These are phyloP conservation scores for Coprinellus aureogranulatus DNA, from an alignment of 768 basidiomycete species.

Conservation along the genomic window DNA sequence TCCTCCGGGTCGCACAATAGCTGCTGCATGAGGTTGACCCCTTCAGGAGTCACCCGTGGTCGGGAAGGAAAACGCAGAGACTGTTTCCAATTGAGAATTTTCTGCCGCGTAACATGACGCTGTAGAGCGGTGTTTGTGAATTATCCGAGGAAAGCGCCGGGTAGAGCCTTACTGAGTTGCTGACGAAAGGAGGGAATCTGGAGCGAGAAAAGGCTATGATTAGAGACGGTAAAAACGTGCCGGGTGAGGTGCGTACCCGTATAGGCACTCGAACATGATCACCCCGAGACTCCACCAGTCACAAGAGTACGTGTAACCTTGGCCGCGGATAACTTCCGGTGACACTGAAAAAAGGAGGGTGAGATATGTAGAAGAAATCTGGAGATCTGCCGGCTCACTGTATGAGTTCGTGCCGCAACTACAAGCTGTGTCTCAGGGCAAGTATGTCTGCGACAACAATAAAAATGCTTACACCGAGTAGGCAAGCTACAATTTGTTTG, in stretches of 20 bases:
- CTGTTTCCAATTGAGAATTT: conserved; percentile 94
- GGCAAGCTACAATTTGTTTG: conserved; percentile 54
- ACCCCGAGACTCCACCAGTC: conserved; percentile 99
- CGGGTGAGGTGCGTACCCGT: conserved; percentile 57
- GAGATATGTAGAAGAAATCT: conserved; percentile 20
- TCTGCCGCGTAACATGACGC: conserved; percentile 94
- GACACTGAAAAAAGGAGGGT: conserved; percentile 58
- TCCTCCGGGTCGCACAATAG: conserved; percentile 96
- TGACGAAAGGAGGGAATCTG: conserved; percentile 94
- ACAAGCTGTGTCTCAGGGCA: conserved; percentile 19
- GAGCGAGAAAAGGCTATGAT: conserved; percentile 10
- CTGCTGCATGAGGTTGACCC: conserved; percentile 81
- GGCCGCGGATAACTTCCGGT: conserved; percentile 85
- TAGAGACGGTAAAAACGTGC: conserved; percentile 11
- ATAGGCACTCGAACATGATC: conserved; percentile 95
- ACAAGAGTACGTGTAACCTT: conserved; percentile 91
- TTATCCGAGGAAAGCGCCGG: conserved; percentile 6
- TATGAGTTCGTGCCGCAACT: conserved; percentile 87
- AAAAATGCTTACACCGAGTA: conserved; percentile 74
- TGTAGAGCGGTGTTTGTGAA: conserved; percentile 28
- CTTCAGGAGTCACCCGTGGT: conserved; percentile 84
- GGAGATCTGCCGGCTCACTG: conserved; percentile 50
- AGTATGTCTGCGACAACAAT: conserved; percentile 13
- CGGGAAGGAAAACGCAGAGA: conserved; percentile 81
- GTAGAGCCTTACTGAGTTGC: conserved; percentile 72